Evolutionary conservation across 768 basidiomycete genomes (phyloP), one percentile per base, ranked within the genome.

Genomic region (Lactarius akahatsu): DNA sequence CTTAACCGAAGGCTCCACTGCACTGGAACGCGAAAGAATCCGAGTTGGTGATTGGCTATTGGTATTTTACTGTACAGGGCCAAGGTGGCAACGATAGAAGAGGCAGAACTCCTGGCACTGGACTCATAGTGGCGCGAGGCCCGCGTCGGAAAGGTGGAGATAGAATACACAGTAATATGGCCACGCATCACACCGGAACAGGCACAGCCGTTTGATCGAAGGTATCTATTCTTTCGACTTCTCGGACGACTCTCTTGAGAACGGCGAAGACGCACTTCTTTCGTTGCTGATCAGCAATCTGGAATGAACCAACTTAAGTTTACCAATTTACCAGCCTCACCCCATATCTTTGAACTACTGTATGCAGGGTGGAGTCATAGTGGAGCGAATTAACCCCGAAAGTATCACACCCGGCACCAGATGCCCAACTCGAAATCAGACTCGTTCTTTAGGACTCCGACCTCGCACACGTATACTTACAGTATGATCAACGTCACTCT

Each of bases 71-170:
- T 16, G 26, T 36, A 3, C 36, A 50, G 28, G 15, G 34, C 30
- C 55, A 57, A 36, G 55, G 36, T 66, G 54, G 43, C 65, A 57
- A 66, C 60, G 47, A 32, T 45, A 34, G 59, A 61, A 43, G 20
- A 47, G 50, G 50, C 26, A 45, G 23, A 59, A 55, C 26, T 26
- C 9, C 50, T 52, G 50, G 26, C 50, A n/a, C 13, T 52, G 26
- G 13, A 26, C 23, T 52, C 11, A 3, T 52, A 23, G 50, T 26
- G 26, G 26, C 36, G 36, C 36, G 36, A 38, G 10, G 36, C 13
- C 26, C 50, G 50, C 23, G 50, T 52, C 50, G 50, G 13, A 52
- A 52, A 52, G 13, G 50, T 52, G 50, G 50, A 52, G 50, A 28
- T 52, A 52, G 50, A 52, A 52, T 5, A 26, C 26, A 4, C 43